Percentiles rank a stretch among this genome's conserved stretches.
These are phyloP conservation scores for Grifola frondosa DNA, from an alignment of 1,284 basidiomycete genomes.

Conservation along the genomic window DNA sequence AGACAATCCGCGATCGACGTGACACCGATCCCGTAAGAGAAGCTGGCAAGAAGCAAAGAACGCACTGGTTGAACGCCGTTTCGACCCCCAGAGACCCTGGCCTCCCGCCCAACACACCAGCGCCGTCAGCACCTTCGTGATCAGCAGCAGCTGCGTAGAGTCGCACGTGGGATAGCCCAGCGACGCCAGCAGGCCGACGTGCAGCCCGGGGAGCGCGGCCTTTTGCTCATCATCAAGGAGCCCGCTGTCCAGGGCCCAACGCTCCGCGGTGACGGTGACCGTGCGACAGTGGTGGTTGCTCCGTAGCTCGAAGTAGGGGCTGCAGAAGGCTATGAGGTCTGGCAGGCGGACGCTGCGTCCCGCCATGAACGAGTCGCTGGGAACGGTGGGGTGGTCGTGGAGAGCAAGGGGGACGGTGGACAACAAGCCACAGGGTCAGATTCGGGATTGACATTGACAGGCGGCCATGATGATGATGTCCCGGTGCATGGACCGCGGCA, in stretches of 20 bases:
- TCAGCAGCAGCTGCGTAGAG: conserved; percentile 48
- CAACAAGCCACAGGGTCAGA: conserved; percentile 2
- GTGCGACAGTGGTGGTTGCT: conserved; percentile 50
- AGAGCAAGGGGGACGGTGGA: conserved; percentile 2
- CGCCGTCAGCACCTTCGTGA: conserved; percentile 49
- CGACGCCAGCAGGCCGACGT: conserved; percentile 52
- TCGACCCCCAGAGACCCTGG: conserved; percentile 18
- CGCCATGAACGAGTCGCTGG: no score
- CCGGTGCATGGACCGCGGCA: no score
- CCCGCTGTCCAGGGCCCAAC: conserved; percentile 38
- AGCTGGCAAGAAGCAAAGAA: conserved; percentile 2
- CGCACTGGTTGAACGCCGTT: conserved; percentile 27
- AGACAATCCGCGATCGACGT: no score
- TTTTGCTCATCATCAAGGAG: conserved; percentile 31
- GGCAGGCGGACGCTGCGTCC: conserved; percentile 55
- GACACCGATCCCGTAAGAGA: no score
- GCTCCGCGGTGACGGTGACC: conserved; percentile 45
- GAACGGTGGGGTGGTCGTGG: no score
- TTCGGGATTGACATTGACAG: no score
- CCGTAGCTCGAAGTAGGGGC: conserved; percentile 46
- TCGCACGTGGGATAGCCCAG: conserved; percentile 60
- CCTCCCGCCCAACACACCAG: conserved; percentile 32
- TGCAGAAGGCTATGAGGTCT: conserved; percentile 46
- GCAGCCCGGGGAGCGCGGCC: conserved; percentile 36
- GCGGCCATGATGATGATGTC: no score